These are phyloP conservation scores for Macrocybe sp. DNA, from an alignment of 1,284 basidiomycete species.

Conservation along the genomic window DNA sequence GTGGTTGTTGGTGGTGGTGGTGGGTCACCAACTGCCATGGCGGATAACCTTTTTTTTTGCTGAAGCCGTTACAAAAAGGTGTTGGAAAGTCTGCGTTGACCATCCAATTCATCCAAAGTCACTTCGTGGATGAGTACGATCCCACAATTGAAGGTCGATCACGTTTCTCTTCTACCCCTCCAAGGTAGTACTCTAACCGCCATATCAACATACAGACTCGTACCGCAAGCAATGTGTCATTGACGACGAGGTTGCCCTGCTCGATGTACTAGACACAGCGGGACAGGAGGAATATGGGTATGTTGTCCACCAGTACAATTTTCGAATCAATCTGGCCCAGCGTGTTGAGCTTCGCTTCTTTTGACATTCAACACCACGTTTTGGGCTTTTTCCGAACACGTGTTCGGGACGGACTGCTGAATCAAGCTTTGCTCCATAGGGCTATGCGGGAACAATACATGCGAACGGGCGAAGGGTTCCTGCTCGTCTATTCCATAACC, in stretches of 20 bases:
- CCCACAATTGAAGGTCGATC: conserved; percentile 89
- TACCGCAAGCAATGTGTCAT: conserved; percentile 96
- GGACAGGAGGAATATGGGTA: conserved; percentile 99
- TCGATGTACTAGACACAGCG: conserved; percentile 98
- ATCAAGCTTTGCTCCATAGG: conserved; percentile 33
- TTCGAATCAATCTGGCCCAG: not conserved
- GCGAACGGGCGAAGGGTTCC: conserved; percentile 97
- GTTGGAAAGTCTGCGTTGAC: conserved; percentile 97
- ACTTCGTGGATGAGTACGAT: conserved; percentile 98
- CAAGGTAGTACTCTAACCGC: not conserved
- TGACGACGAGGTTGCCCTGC: conserved; percentile 95
- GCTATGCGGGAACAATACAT: conserved; percentile 99
- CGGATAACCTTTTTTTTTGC: not conserved
- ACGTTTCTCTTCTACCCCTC: conserved; percentile 2
- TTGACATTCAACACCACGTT: too few relatives aligned
- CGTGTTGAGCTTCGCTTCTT: too few relatives aligned
- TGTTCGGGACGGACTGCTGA: not conserved
- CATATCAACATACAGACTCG: conserved; percentile 56
- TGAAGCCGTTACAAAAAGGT: conserved; percentile 46
- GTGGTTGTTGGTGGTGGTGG: conserved; percentile 98
- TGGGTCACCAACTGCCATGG: conserved; percentile 32
- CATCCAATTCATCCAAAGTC: conserved; percentile 96
- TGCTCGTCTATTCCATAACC: conserved; percentile 98
- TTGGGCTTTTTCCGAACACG: not conserved
- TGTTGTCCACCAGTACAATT: conserved; percentile 27